Evolutionary conservation across 805 yeast genomes (phyloP).

Genomic region (Kuraishia capsulata): DNA sequence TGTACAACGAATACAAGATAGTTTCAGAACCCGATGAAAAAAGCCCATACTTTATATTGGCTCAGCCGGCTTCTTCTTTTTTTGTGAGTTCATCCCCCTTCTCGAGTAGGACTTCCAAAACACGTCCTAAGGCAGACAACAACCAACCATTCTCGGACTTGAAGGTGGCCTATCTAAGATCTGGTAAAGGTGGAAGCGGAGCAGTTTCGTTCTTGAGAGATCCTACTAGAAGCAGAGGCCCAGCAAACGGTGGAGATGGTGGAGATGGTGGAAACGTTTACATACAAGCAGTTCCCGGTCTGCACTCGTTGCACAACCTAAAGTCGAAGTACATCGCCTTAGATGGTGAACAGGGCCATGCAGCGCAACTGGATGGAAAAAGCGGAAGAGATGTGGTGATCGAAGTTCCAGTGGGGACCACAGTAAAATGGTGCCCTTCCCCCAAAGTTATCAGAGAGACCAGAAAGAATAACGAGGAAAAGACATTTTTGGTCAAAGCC

Average conservation of each 20-base stretch:
- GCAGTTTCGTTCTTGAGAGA: conserved; percentile 79
- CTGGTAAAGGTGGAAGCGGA: conserved; percentile 91
- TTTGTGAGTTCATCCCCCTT: conserved; percentile 28
- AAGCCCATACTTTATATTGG: conserved; percentile 16
- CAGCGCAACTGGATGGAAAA: conserved; percentile 79
- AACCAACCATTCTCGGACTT: conserved; percentile 49
- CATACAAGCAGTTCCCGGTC: conserved; percentile 67
- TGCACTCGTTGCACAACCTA: conserved; percentile 64
- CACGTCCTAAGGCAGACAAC: conserved; percentile 34
- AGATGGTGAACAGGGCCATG: conserved; percentile 63
- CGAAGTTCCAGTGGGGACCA: conserved; percentile 89
- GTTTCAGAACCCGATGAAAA: not conserved
- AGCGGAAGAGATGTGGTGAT: conserved; percentile 72
- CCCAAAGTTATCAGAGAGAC: conserved; percentile 37
- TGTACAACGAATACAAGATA: not conserved
- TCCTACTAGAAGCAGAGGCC: conserved; percentile 78
- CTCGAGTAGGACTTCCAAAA: conserved; percentile 22
- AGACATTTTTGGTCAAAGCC: conserved; percentile 18
- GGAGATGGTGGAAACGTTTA: conserved; percentile 88
- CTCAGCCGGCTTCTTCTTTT: conserved; percentile 20
- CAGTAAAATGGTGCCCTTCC: conserved; percentile 76
- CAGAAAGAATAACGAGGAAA: conserved; percentile 12
- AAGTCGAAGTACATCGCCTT: conserved; percentile 62
- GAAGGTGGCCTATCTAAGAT: conserved; percentile 50
- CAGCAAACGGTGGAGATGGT: conserved; percentile 99